phyloP scores from a whole-genome alignment of 164 flowering plant genomes.

The Buxus sempervirens region DNA sequence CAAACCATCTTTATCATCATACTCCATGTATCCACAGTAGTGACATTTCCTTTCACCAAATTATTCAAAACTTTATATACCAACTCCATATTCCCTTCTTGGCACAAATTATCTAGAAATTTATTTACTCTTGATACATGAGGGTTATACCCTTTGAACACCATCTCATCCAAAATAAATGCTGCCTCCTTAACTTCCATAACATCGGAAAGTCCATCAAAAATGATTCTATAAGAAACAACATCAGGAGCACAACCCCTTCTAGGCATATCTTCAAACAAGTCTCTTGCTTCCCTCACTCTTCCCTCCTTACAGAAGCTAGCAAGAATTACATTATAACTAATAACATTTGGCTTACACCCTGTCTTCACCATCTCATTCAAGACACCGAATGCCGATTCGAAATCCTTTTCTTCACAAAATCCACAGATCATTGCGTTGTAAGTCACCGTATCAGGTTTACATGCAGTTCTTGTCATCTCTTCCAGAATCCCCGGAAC shows the following conservation, averaged over 20 bases:
- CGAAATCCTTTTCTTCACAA: slow-evolving; percentile 53
- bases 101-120: slow-evolving; percentile 37
- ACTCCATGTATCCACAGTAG: slow-evolving; percentile 45
- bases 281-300: slow-evolving; percentile 52
- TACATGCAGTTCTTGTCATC: slow-evolving; percentile 51
- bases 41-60: slow-evolving; percentile 34
- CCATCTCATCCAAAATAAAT: slow-evolving; percentile 68
- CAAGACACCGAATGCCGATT: slow-evolving; percentile 38
- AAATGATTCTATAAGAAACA: slow-evolving; percentile 52
- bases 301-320: slow-evolving; percentile 52
- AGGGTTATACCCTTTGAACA: slow-evolving; percentile 54
- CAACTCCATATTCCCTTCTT: slow-evolving; percentile 32
- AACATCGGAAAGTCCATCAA: slow-evolving; percentile 51
- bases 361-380: slow-evolving; percentile 51
- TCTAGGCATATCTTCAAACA: slow-evolving; percentile 75
- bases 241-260: slow-evolving; percentile 67
- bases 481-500: slow-evolving; percentile 45
- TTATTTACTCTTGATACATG: slow-evolving; percentile 27
- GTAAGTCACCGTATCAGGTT: slow-evolving; percentile 50
- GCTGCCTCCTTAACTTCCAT: slow-evolving; percentile 53
- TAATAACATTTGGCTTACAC: slow-evolving; percentile 58
- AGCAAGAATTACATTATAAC: slow-evolving; percentile 50
- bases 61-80: slow-evolving; percentile 29
- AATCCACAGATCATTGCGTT: slow-evolving; percentile 59
- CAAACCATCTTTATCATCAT: slow-evolving; percentile 27